Evolutionary conservation across 805 yeast genomes (phyloP).

Genomic region (Candida sakaeoensis): DNA sequence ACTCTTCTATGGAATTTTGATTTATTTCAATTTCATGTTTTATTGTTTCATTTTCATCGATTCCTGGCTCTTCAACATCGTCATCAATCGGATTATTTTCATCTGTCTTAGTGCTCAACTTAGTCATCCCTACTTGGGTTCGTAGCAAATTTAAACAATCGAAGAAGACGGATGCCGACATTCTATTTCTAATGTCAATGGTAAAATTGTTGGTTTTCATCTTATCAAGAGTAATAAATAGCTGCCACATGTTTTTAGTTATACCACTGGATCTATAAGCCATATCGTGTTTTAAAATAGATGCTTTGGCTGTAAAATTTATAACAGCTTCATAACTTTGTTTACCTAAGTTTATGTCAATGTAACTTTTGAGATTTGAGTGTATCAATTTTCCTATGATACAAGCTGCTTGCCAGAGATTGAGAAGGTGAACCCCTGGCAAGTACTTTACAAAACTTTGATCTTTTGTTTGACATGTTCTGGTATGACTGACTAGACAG

Average conservation of each 20-base stretch:
- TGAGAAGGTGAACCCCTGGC: constrained; percentile 78
- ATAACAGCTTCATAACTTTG: constrained; percentile 66
- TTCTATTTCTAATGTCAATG: constrained; percentile 71
- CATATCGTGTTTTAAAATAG: constrained; percentile 86
- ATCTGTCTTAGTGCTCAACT: constrained; percentile 39
- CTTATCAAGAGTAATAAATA: constrained; percentile 65
- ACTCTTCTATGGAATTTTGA: constrained; percentile 7
- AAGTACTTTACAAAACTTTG: constrained; percentile 66
- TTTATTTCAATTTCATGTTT: constrained; percentile 8
- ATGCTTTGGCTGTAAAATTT: constrained; percentile 67
- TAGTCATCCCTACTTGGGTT: constrained; percentile 84
- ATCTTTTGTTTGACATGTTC: constrained; percentile 55
- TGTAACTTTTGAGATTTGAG: constrained; percentile 61
- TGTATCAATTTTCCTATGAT: constrained; percentile 76
- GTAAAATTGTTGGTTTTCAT: constrained; percentile 38
- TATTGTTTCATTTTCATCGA: constrained; percentile 21
- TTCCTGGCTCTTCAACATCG: constrained; percentile 21
- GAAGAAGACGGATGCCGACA: constrained; percentile 90
- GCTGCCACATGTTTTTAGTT: constrained; percentile 91
- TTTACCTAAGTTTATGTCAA: constrained; percentile 72
- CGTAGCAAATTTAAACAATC: constrained; percentile 83
- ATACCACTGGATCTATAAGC: constrained; percentile 91
- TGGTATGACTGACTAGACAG: constrained; percentile 64
- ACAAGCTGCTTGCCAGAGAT: constrained; percentile 90
- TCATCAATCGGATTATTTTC: constrained; percentile 11